These are phyloP conservation scores for Hypoxylon fuscum DNA, from an alignment of 495 filamentous ascomycete genomes.

Conservation along the genomic window DNA sequence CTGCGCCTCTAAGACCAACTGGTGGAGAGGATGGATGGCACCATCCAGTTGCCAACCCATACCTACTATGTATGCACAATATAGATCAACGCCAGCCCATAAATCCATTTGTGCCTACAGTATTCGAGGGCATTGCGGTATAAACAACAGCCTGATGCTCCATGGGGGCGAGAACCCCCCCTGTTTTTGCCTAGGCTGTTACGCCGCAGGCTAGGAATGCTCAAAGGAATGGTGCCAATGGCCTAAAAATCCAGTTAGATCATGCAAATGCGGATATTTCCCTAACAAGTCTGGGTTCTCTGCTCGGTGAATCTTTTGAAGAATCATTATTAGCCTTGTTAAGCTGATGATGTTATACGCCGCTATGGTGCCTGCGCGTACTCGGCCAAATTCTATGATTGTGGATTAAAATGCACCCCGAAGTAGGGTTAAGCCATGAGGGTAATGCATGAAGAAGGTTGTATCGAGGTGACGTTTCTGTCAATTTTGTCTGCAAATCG, in stretches of 20 bases:
- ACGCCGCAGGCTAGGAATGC: slow-evolving; percentile 8
- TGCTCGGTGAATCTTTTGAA: slow-evolving; percentile 15
- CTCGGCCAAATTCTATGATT: slow-evolving; percentile 25
- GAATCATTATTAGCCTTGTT: not conserved
- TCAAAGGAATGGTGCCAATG: slow-evolving; percentile 19
- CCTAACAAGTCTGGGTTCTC: not conserved
- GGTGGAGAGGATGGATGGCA: slow-evolving; percentile 32
- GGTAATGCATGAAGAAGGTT: slow-evolving; percentile 17
- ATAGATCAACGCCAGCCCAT: slow-evolving; percentile 27
- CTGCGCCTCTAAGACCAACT: slow-evolving; percentile 30
- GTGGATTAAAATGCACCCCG: slow-evolving; percentile 17
- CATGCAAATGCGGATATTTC: slow-evolving; percentile 1
- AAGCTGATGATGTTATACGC: slow-evolving; percentile 13
- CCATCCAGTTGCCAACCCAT: slow-evolving; percentile 30
- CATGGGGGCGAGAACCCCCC: slow-evolving; percentile 13
- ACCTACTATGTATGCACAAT: not conserved
- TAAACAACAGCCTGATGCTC: not conserved
- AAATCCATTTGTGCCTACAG: slow-evolving; percentile 3
- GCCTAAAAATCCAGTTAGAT: not conserved
- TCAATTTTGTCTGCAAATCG: slow-evolving; percentile 3
- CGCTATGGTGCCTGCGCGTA: slow-evolving; percentile 7
- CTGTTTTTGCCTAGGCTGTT: slow-evolving; percentile 4
- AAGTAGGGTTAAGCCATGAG: slow-evolving; percentile 16
- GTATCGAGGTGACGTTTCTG: slow-evolving; percentile 8
- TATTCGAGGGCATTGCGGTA: slow-evolving; percentile 6